Base-by-base conservation (phyloP, 352 stramenopile genomes). In the Phytophthora syringae region DNA sequence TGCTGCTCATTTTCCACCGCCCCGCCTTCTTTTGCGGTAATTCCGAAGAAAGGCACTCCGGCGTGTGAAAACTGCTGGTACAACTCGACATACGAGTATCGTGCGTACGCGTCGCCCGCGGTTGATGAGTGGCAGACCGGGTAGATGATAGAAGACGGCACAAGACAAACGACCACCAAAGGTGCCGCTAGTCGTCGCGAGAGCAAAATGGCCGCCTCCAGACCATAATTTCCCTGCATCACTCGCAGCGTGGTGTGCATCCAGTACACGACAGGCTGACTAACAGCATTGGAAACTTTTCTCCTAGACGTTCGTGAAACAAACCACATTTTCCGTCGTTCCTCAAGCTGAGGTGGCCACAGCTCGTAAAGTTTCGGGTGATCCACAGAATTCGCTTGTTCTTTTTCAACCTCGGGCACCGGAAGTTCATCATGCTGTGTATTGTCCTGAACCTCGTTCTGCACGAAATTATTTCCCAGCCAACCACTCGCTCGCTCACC, bases 241-340 rank as follows among this genome's bases (percentile, higher is more conserved):
- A 88, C 74, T 3, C 84, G 84, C 52, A 85, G 44, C 1, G 77
- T 82, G 30, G 76, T 85, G 5, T 84, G 82, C 60, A 92, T 74
- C 84, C 84, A 93, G 60, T 93, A 93, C 9, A 93, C 54, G 25
- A 93, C 64, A 18, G 69, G 65, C 21, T 60, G 51, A 27, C 18
- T 25, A 18, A 45, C n/a, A 18, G 39, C 39, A 45, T 16, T 24
- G 39, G 39, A 9, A 45, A 18, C 18, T 22, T 21, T 63, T 37
- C 45, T 67, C 13, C 39, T 28, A 21, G 49, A 57, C n/a, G 20
- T 40, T 37, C 34, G 55, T 34, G 60, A 65, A 28, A 70, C 45
- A 63, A 76, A 86, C 78, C 60, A 89, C 25, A 72, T 57, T 20
- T 61, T 67, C 40, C 79, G 66, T 20, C 84, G 77, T 42, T 83